Evolutionary conservation across 805 yeast species (phyloP), one percentile per base, ranked within the genome.

Genomic region (Torulaspora maleeae): DNA sequence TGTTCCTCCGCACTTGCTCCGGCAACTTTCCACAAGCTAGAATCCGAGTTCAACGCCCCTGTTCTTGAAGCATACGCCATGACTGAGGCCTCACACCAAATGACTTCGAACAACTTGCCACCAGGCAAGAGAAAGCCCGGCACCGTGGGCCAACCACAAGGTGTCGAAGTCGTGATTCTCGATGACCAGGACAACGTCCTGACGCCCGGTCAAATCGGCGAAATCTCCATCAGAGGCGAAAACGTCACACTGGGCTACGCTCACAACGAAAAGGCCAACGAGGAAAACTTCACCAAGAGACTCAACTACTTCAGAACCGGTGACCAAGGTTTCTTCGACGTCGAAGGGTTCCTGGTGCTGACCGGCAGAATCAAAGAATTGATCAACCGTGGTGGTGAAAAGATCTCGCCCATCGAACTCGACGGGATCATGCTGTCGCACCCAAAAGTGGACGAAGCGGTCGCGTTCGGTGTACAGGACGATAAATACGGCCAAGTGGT

Each of bases 81-180:
- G 87, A 83, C 89, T 1, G 90, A 83, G 59, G 86, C 86, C 1
- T 74, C 86, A n/a, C 89, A 83, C 61, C 88, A 83, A 62, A 83
- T 83, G 82, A 79, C 86, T 9, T 81, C 88, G 2, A 83, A 83
- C 63, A 74, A 77, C 52, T 64, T 82, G 34, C 86, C 86, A 29
- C 81, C 83, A 9, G 83, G 81, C 11, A 62, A 72, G 49, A 72
- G 86, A 51, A 78, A 76, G 63, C 78, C 87, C 8, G 87, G 88
- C 12, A 80, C 88, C 4, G 88, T 83, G 17, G 87, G 88, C 4
- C 79, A 75, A 47, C 85, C 86, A 7, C 82, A 79, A 54, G 87
- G 87, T 28, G 86, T 81, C 8, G 77, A 79, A 41, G 72, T 81
- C 22, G 78, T 73, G 13, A 75, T 83, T 43, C 63, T 82, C 37